phyloP scores from a whole-genome alignment of 1,139 yeast species.

The Meyerozyma sp. region DNA sequence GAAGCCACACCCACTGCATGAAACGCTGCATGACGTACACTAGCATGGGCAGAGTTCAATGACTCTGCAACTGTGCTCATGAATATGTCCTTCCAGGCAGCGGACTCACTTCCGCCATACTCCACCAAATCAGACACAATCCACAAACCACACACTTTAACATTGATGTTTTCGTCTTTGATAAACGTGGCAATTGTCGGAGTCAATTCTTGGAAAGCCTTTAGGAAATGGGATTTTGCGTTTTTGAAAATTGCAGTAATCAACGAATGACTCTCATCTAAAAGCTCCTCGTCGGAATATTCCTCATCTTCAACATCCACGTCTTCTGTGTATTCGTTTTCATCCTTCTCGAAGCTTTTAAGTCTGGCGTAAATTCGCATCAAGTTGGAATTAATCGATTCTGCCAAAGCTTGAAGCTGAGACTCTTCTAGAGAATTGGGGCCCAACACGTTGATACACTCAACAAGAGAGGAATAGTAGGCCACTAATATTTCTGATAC shows the following conservation, averaged over 20 bases:
- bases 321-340: slow-evolving; percentile 66
- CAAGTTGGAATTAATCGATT: slow-evolving; percentile 57
- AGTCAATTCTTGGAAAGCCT: slow-evolving; percentile 55
- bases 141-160: slow-evolving; percentile 75
- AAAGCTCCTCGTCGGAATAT: slow-evolving; percentile 81
- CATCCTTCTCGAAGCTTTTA: slow-evolving; percentile 63
- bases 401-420: slow-evolving; percentile 56
- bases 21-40: slow-evolving; percentile 84
- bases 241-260: slow-evolving; percentile 70
- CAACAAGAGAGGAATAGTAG: slow-evolving; percentile 68
- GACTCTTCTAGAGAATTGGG: slow-evolving; percentile 50
- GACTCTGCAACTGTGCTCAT: slow-evolving; percentile 59
- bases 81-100: slow-evolving; percentile 60
- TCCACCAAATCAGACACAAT: slow-evolving; percentile 78
- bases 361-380: slow-evolving; percentile 68
- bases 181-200: slow-evolving; percentile 54
- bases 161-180: slow-evolving; percentile 60
- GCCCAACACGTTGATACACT: slow-evolving; percentile 64
- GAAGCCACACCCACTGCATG: slow-evolving; percentile 85
- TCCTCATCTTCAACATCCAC: slow-evolving; percentile 78
- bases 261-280: slow-evolving; percentile 80
- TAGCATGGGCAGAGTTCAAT: slow-evolving; percentile 61
- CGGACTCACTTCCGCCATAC: slow-evolving; percentile 66
- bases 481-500: slow-evolving; percentile 78
- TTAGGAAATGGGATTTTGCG: slow-evolving; percentile 53